Percentiles rank a stretch among this genome's conserved stretches.
These are phyloP conservation scores for Aspergillus calidoustus DNA, from an alignment of 2,329 filamentous ascomycete species.

Conservation along the genomic window DNA sequence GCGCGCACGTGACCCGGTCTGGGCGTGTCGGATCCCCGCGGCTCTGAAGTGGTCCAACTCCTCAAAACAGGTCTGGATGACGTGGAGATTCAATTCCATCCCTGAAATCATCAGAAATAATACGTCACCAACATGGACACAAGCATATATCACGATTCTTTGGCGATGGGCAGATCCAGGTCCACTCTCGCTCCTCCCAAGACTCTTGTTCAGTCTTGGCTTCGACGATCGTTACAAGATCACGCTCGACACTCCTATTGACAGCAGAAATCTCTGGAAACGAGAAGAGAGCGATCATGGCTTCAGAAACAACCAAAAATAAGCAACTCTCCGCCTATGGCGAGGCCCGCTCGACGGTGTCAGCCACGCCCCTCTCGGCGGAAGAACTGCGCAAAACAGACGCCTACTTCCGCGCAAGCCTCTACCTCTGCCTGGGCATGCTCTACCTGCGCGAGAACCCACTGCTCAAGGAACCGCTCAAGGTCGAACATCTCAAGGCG, in stretches of 20 bases:
- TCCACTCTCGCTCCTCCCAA: background rate
- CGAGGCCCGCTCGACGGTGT: constrained; percentile 66
- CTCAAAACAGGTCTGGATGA: background rate
- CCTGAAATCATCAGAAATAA: background rate
- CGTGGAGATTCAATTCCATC: background rate
- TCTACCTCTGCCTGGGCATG: constrained; percentile 79
- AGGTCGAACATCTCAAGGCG: constrained; percentile 72
- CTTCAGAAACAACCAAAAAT: background rate
- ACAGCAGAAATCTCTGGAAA: background rate
- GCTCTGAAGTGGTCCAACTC: background rate
- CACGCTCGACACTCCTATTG: background rate
- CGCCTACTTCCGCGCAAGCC: constrained; percentile 73
- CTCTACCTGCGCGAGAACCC: constrained; percentile 78
- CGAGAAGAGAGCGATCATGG: background rate
- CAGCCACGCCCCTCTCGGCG: constrained; percentile 63
- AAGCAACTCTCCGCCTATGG: constrained; percentile 68
- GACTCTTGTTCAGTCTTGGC: background rate
- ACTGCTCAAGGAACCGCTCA: constrained; percentile 70
- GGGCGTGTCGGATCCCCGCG: background rate
- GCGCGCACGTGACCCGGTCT: background rate
- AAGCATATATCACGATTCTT: background rate
- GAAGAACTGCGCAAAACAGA: constrained; percentile 72
- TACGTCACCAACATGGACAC: background rate
- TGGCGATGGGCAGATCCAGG: background rate
- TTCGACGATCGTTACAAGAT: background rate